These are phyloP conservation scores for Croton setiger DNA, from an alignment of 441 rosid genomes.

Conservation along the genomic window DNA sequence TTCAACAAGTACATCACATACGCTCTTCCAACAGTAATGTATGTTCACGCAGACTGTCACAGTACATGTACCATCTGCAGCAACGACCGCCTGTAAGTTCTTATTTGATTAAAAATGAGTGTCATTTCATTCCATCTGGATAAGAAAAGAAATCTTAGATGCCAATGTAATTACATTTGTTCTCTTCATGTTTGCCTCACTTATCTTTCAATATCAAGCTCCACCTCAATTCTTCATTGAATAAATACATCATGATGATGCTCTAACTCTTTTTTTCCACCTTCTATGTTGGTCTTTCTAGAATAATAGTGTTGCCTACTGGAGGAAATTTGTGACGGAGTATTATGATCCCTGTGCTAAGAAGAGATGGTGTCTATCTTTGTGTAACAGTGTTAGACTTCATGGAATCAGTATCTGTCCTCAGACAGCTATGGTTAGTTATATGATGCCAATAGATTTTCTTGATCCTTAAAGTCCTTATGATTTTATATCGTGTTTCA, in stretches of 20 bases:
- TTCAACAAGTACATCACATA: constrained; percentile 41
- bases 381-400: constrained; percentile 63
- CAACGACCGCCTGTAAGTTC: constrained; percentile 71
- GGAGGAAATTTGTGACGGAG: constrained; percentile 89
- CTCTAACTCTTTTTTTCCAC: neutral
- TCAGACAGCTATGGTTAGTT: constrained; percentile 78
- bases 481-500: neutral
- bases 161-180: neutral
- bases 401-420: constrained; percentile 81
- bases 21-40: constrained; percentile 57
- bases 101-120: neutral
- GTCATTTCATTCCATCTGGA: neutral
- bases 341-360: constrained; percentile 86
- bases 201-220: neutral
- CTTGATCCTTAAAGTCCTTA: neutral
- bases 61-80: constrained; percentile 77
- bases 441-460: constrained; percentile 11
- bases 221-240: neutral
- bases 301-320: constrained; percentile 72
- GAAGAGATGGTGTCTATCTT: constrained; percentile 87
- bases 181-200: too few relatives aligned
- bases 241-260: neutral
- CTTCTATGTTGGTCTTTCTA: constrained; percentile 29
- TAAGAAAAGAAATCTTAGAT: neutral
- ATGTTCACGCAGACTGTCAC: constrained; percentile 78